Percentiles rank a stretch among this genome's conserved stretches.
Conservation (phyloP, 2,329 filamentous ascomycete species). For the Byssochlamys sp. region DNA sequence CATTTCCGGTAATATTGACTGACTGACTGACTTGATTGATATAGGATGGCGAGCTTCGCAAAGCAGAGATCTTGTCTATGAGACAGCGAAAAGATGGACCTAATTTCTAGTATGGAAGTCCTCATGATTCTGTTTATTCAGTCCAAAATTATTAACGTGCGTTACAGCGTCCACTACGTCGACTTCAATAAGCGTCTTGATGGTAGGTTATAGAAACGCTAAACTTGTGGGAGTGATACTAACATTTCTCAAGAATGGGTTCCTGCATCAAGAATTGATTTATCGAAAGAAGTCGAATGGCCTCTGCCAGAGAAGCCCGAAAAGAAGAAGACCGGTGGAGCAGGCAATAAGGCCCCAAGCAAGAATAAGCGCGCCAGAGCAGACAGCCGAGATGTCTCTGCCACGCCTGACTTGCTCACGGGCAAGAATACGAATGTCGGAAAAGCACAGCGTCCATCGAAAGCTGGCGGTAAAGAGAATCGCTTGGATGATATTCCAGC, state of each 20-base stretch:
- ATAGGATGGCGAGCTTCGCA: conserved; percentile 69
- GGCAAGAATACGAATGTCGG: conserved; percentile 41
- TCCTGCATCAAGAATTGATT: conserved; percentile 68
- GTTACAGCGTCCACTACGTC: conserved; percentile 70
- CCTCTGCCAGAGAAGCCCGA: conserved; percentile 83
- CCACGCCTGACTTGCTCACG: conserved; percentile 44
- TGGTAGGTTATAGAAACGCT: conserved; percentile 21
- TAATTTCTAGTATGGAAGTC: conserved; percentile 60
- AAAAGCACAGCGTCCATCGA: conserved; percentile 41
- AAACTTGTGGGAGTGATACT: conserved; percentile 6
- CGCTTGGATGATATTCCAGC: conserved; percentile 36
- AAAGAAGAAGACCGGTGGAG: conserved; percentile 62
- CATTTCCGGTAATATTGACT: conserved; percentile 5
- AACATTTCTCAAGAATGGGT: conserved; percentile 71
- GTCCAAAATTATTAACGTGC: conserved; percentile 10
- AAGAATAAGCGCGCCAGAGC: conserved; percentile 50
- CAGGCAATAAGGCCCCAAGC: conserved; percentile 42
- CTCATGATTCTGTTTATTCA: background rate
- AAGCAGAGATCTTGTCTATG: conserved; percentile 94
- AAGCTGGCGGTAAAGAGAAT: conserved; percentile 54
- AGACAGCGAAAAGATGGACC: conserved; percentile 78
- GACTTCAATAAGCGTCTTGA: conserved; percentile 88
- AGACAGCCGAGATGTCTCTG: conserved; percentile 46
- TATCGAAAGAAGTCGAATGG: conserved; percentile 89
- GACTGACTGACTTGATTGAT: conserved; percentile 7